Conservation (phyloP, 345 rosid species). For the Noccaea bulbosa region DNA sequence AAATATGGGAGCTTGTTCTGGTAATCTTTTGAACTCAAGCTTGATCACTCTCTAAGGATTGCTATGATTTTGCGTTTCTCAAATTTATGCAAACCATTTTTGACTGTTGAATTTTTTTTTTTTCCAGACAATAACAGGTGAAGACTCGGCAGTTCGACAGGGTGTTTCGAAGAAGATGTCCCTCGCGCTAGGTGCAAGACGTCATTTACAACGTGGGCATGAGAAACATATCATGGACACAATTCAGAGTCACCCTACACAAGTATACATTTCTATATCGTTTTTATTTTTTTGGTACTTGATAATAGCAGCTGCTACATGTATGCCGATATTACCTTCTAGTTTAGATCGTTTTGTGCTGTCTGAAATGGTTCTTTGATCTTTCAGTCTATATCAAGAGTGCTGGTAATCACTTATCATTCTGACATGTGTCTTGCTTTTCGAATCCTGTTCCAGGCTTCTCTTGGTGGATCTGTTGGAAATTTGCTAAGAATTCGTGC, state of each 20-base stretch:
- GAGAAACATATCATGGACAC: constrained; percentile 92
- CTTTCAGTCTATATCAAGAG: constrained; percentile 23
- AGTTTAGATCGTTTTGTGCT: constrained; percentile 18
- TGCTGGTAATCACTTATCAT: constrained; percentile 23
- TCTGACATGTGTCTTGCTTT: constrained; percentile 31
- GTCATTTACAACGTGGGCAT: constrained; percentile 90
- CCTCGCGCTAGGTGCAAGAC: constrained; percentile 86
- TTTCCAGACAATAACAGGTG: constrained; percentile 77
- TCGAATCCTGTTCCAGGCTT: constrained; percentile 61
- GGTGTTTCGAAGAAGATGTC: constrained; percentile 79
- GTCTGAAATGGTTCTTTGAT: constrained; percentile 17
- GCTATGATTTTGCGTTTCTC: constrained; percentile 8
- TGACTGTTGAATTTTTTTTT: constrained; percentile 35
- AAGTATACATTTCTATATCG: constrained; percentile 53
- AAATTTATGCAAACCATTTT: constrained; percentile 15
- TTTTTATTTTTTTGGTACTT: constrained; percentile 3
- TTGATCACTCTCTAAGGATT: constrained; percentile 27
- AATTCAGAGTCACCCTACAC: constrained; percentile 92
- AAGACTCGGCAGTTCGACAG: constrained; percentile 57
- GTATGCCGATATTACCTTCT: constrained; percentile 16
- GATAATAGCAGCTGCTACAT: background rate
- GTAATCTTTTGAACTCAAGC: constrained; percentile 42
- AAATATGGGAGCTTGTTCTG: constrained; percentile 98
- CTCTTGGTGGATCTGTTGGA: constrained; percentile 98
- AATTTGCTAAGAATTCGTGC: constrained; percentile 91